phyloP scores from a whole-genome alignment of 192 early-diverging fungal species.

The Cetraspora pellucida region DNA sequence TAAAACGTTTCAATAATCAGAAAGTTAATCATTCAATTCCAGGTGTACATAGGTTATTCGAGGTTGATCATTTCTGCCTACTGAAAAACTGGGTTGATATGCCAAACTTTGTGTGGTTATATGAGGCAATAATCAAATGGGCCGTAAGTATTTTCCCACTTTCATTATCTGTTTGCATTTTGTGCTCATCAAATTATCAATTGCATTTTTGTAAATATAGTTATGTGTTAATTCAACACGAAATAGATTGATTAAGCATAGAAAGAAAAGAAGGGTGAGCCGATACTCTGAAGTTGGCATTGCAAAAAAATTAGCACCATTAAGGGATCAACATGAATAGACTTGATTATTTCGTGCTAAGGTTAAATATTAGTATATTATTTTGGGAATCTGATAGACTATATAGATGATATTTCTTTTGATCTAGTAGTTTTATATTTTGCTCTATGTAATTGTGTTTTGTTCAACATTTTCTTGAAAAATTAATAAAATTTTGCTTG shows the following conservation, averaged over 20 bases:
- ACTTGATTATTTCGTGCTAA: constrained; percentile 33
- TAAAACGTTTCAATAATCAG: constrained; percentile 21
- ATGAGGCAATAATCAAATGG: constrained; percentile 33
- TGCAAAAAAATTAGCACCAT: constrained; percentile 31
- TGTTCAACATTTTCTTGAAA: constrained; percentile 27
- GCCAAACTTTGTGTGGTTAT: constrained; percentile 31
- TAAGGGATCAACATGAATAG: constrained; percentile 33
- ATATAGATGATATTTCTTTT: constrained; percentile 24
- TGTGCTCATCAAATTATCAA: constrained; percentile 31
- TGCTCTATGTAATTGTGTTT: constrained; percentile 28
- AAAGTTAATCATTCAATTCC: constrained; percentile 27
- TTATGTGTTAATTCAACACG: constrained; percentile 35
- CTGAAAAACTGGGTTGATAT: constrained; percentile 29
- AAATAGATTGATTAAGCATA: constrained; percentile 30
- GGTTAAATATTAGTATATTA: constrained; percentile 34
- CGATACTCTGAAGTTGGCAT: constrained; percentile 33
- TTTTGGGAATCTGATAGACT: constrained; percentile 30
- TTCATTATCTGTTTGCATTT: constrained; percentile 17
- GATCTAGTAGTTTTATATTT: constrained; percentile 19
- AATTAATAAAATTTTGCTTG: constrained; percentile 29
- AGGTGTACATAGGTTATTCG: constrained; percentile 30
- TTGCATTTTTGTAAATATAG: constrained; percentile 34
- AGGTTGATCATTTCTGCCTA: constrained; percentile 29
- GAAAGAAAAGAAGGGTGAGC: constrained; percentile 32
- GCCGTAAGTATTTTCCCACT: constrained; percentile 21